Conservation (phyloP, 352 stramenopile genomes). For the Pythium phragmitis region DNA sequence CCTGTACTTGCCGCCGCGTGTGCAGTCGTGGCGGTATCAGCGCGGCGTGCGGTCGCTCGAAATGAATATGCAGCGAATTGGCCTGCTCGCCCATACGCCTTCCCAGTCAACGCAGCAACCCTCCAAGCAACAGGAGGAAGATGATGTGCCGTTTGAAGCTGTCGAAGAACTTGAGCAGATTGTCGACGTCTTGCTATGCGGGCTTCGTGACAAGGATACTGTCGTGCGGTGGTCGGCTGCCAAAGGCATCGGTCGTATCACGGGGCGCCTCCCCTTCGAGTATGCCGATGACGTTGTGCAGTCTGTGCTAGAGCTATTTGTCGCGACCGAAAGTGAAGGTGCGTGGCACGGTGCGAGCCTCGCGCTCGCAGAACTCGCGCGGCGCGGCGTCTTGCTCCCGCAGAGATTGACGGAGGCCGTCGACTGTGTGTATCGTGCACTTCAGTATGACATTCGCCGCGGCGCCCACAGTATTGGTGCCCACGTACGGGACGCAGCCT, state of each 20-base stretch:
- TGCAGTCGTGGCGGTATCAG: constrained; percentile 96
- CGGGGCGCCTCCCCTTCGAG: constrained; percentile 90
- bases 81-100: constrained; percentile 19
- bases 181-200: constrained; percentile 89
- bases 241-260: constrained; percentile 98
- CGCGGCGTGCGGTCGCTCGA: constrained; percentile 91
- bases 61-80: constrained; percentile 84
- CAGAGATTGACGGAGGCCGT: constrained; percentile 90
- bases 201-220: constrained; percentile 93
- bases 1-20: constrained; percentile 92
- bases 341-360: constrained; percentile 98
- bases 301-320: constrained; percentile 93
- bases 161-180: constrained; percentile 98
- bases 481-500: constrained; percentile 97
- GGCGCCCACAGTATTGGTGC: constrained; percentile 94
- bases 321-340: constrained; percentile 90
- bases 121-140: constrained; percentile 28
- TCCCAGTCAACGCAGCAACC: background rate
- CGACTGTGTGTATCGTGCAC: constrained; percentile 88
- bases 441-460: constrained; percentile 96
- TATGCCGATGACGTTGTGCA: constrained; percentile 97
- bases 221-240: constrained; percentile 98
- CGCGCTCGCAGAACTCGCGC: constrained; percentile 94
- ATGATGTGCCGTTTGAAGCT: constrained; percentile 63
- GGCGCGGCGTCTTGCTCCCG: constrained; percentile 95